phyloP scores from a whole-genome alignment of 2,329 filamentous ascomycete genomes.

The Dactylellina drechsleri region DNA sequence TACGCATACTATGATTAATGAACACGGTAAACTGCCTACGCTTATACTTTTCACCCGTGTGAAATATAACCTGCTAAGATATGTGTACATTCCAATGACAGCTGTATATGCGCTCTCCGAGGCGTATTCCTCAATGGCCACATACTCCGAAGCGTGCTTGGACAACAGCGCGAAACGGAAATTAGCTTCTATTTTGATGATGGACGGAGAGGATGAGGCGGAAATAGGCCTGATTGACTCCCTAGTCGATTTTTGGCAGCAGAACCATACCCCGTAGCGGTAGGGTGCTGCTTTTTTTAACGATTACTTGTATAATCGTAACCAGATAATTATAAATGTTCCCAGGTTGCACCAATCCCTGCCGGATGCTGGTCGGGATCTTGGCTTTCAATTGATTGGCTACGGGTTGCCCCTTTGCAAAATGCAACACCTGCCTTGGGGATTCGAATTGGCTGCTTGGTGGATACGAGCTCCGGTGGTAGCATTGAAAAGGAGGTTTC shows the following conservation, averaged over 20 bases:
- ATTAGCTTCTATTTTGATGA: constrained; percentile 17
- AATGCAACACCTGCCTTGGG: constrained; percentile 48
- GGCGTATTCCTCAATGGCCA: constrained; percentile 27
- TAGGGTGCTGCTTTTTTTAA: background rate
- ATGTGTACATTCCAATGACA: background rate
- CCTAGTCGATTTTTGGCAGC: constrained; percentile 37
- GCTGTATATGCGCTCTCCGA: constrained; percentile 30
- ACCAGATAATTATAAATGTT: background rate
- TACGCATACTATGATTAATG: constrained; percentile 22
- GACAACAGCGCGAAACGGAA: constrained; percentile 13
- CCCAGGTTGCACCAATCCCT: constrained; percentile 31
- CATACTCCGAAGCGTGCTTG: constrained; percentile 39
- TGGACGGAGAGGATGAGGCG: constrained; percentile 16
- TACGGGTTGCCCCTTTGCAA: constrained; percentile 31
- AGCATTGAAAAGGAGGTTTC: no score
- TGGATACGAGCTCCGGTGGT: background rate
- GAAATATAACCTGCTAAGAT: background rate
- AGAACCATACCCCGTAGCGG: constrained; percentile 5
- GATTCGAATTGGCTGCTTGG: constrained; percentile 6
- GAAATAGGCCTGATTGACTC: constrained; percentile 27
- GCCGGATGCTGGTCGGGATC: constrained; percentile 28
- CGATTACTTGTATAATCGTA: background rate
- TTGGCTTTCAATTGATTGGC: constrained; percentile 53
- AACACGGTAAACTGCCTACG: constrained; percentile 19
- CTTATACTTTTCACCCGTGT: background rate